Base-by-base conservation (phyloP, 2,329 filamentous ascomycete genomes). In the Clonostachys chloroleuca region DNA sequence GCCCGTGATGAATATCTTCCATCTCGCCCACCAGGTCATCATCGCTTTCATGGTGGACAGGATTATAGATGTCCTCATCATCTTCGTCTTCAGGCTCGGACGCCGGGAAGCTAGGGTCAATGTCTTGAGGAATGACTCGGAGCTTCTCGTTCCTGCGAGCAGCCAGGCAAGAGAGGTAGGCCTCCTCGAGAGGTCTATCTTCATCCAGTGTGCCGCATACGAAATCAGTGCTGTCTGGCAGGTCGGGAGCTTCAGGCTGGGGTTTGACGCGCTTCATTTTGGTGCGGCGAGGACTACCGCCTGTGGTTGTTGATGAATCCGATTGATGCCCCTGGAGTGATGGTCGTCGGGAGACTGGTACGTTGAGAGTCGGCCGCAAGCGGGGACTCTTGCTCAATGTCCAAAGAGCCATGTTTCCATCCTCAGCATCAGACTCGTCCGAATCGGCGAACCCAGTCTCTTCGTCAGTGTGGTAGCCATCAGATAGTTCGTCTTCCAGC, bases 151-250 rank as follows among this genome's bases (percentile, higher is more conserved):
- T 85, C 56, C 91, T 86, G 54, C 88, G 85, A 47, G 89, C 84
- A 59, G 92, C 87, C 49, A 95, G 78, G 57, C 87, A 90, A 3
- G 89, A 88, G 47, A 95, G 79, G 64, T 96, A 99, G 1, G 90
- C 92, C 55, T 92, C 90, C 63, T 99, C 94, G n/a, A 97, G 70
- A 4, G 91, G 90, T 41, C 90, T 84, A 60, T 99, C 94, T 66
- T 99, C 94, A 55, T 99, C 94, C 17, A 99, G 76, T 2, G 94
- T 99, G 49, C 94, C 94, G 60, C 94, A 97, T n/a, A 99, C 94
- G 55, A 99, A 99, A 65, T 99, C 94, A 13, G 94, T 97, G 67
- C 92, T 96, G 65, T 99, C 94, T 2, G 94, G 94, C 12, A 99
- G 75, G 61, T 96, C 90, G 3, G 89, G 89, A 1, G 87, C 88